Evolutionary conservation across 2,329 filamentous ascomycete genomes (phyloP).

Genomic region (Aspergillus caelatus): DNA sequence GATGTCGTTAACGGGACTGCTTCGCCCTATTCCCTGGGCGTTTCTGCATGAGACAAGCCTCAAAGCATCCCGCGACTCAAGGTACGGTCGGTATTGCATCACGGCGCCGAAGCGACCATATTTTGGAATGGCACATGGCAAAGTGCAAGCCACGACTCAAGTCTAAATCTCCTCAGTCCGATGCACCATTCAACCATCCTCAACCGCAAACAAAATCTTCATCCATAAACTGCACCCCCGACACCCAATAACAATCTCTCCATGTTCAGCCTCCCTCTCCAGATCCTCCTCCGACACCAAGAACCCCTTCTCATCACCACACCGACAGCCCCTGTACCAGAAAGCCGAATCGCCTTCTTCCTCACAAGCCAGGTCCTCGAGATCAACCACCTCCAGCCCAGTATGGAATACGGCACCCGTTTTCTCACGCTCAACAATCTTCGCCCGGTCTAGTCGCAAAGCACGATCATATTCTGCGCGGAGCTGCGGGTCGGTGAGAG

Average conservation of each 20-base stretch:
- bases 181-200: conserved; percentile 21
- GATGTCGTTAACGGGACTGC: background rate
- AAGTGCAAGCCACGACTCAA: background rate
- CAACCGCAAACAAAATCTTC: conserved; percentile 61
- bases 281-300: conserved; percentile 58
- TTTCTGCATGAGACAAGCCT: background rate
- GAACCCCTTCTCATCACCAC: conserved; percentile 61
- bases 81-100: background rate
- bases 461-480: conserved; percentile 54
- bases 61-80: background rate
- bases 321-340: conserved; percentile 61
- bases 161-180: conserved; percentile 25
- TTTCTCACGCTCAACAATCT: conserved; percentile 28
- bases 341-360: conserved; percentile 44
- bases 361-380: conserved; percentile 56
- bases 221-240: conserved; percentile 66
- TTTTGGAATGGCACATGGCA: background rate
- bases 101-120: background rate
- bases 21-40: background rate
- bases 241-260: conserved; percentile 63
- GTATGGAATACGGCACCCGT: conserved; percentile 46
- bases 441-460: conserved; percentile 40
- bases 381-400: conserved; percentile 60
- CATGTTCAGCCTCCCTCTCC: conserved; percentile 51
- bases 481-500: conserved; percentile 48